Percentiles rank a stretch among this genome's conserved stretches.
Evolutionary conservation across 2,329 filamentous ascomycete genomes (phyloP).

Genomic region (Aspergillus sp.): DNA sequence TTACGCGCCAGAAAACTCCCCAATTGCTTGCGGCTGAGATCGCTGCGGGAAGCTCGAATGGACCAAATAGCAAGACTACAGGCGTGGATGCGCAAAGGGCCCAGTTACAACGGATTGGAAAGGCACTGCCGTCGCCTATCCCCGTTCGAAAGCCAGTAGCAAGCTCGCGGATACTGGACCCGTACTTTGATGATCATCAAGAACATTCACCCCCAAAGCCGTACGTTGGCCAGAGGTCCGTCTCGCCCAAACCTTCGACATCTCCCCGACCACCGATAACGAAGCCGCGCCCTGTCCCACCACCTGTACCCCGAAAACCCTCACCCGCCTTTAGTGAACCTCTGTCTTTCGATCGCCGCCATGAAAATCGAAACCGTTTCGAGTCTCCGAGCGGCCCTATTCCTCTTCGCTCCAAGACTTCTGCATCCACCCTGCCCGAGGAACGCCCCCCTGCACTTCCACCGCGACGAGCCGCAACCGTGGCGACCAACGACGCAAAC

Average conservation of each 20-base stretch:
- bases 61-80: slow-evolving; percentile 17
- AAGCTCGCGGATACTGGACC: slow-evolving; percentile 5
- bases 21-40: slow-evolving; percentile 38
- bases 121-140: slow-evolving; percentile 25
- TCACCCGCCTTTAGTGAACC: neutral
- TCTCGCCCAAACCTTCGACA: slow-evolving; percentile 5
- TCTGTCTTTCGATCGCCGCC: neutral
- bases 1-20: slow-evolving; percentile 18
- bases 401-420: slow-evolving; percentile 15
- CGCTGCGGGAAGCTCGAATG: slow-evolving; percentile 31
- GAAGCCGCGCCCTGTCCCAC: slow-evolving; percentile 20
- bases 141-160: slow-evolving; percentile 22
- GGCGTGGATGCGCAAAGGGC: slow-evolving; percentile 3
- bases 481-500: neutral
- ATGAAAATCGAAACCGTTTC: neutral
- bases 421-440: slow-evolving; percentile 15
- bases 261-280: slow-evolving; percentile 8
- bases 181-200: slow-evolving; percentile 4
- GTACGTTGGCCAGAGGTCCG: slow-evolving; percentile 13
- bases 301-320: slow-evolving; percentile 17
- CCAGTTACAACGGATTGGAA: slow-evolving; percentile 11
- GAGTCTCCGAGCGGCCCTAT: slow-evolving; percentile 14
- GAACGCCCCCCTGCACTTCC: slow-evolving; percentile 28
- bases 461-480: slow-evolving; percentile 19
- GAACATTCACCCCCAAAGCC: neutral